Evolutionary conservation across 257 asterid species (phyloP), one percentile per base, ranked within the genome.

Genomic region (Solanum bulbocastanum): DNA sequence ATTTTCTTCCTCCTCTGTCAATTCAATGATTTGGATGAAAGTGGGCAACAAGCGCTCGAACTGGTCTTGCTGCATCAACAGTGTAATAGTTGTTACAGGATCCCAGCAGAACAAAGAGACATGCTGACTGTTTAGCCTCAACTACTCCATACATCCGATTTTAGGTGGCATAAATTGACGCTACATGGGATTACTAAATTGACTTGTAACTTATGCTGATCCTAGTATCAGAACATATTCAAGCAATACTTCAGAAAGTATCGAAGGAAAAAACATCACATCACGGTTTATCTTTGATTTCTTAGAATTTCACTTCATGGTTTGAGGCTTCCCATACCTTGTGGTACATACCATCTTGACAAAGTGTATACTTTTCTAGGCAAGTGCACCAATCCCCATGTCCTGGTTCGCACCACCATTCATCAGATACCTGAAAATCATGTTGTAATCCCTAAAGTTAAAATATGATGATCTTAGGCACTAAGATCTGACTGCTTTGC

Each of bases 301-400:
- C 68, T 16, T 5, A 30, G 13, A 46, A 82, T 82, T 82, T 18
- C 13, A 49, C 30, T 46, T 30, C 85, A 82, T 49, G 42, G 75
- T 85, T 39, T 39, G 76, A 85, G 36, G 89, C 46, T 56, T n/a
- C 49, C 86, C 87, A 84, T 93, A 94, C 98, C 98, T 97, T 96
- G 92, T 96, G 99, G 89, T 94, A 95, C 86, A 96, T 95, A 73
- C 98, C 98, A 91, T 97, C 99, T 88, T 94, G 93, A 90, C 98
- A 93, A 73, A 97, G 98, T 82, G 93, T 95, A 93, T 95, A 97
- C 90, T 86, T 97, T 81, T 97, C 99, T 88, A 97, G 95, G 96
- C 96, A 93, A 89, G 98, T 97, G 90, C 93, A 94, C 99, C 99
- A 97, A 92, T 97, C 99, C 83, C 98, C 99, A 88, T 97, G 99